Base-by-base conservation (phyloP, 768 basidiomycete genomes). In the Boletus rufocinnamomeus region DNA sequence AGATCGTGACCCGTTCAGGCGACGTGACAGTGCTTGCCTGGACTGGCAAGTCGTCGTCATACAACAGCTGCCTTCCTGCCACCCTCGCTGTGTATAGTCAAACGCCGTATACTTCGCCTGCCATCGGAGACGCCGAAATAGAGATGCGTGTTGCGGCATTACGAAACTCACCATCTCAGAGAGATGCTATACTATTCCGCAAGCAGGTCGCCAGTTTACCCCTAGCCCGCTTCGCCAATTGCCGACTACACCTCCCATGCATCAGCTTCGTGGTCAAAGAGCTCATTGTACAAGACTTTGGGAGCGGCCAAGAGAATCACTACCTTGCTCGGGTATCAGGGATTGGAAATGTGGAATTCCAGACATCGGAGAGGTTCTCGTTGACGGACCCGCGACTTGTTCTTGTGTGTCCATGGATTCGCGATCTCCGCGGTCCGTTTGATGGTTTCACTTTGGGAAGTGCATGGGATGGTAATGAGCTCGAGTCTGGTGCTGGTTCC, bases 361-460 rank as follows among this genome's bases (percentile, higher is more conserved):
- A 32, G 41, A 56, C 62, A 6, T 41, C 38, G 2, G 50, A 55
- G 13, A n/a, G 6, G n/a, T 23, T 59, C 14, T 47, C 56, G 25
- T 16, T 32, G n/a, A 40, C 0, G 11, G 54, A 55, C 19, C 38
- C 53, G 5, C 50, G 41, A 16, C 27, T 63, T 10, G 23, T 45
- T 35, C 23, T 65, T 19, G 53, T 62, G 14, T 48, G 56, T 47
- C 64, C 63, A 2, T 65, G 63, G 63, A 35, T 65, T 37, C 51
- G 63, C n/a, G 51, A 54, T 28, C 27, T 65, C 2, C 28, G 23
- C 2, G 47, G 37, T 21, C 59, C 46, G 8, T 50, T 45, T 2
- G 59, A 56, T 6, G 45, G 40, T 7, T 38, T 43, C 23, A 23
- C 6, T 5, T n/a, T 27, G 52, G 37, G 40, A 11, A 16, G 30